Base-by-base conservation (phyloP, 257 asterid genomes). In the Forsythia viridissima region DNA sequence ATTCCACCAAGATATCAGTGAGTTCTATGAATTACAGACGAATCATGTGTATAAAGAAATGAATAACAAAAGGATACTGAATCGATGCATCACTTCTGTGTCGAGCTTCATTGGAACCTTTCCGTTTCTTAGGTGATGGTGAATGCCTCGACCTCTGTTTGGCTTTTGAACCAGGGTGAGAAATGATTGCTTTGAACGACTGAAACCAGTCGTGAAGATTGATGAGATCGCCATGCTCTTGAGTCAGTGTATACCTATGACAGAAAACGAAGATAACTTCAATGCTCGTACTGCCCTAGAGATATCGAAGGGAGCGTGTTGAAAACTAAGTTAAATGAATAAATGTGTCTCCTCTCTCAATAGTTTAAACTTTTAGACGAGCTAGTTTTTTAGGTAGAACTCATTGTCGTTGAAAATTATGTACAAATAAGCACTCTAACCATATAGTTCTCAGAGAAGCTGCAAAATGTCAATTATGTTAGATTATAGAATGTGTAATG, bases 171-270 rank as follows among this genome's bases (percentile, higher is more conserved):
- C 85, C 82, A 12, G 86, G 80, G 5, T n/a, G 81, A 71, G 88
- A 79, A 76, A 91, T 82, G 15, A 87, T 74, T 55, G 93, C 88
- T 82, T 85, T 93, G 84, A 93, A 96, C 43, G 99, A 92, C 80
- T 88, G 93, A 81, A 85, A 92, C 97, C 97, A 92, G 88, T 96
- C 97, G 66, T 93, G 97, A 73, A 96, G 89, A 85, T 96, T 96
- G 84, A 96, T 91, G 78, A 93, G 94, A 78, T 93, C 98, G 1
- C 99, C 98, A 51, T 96, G 97, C 83, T 96, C 99, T 82, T 93
- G 96, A 59, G 97, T 92, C 87, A 96, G 86, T 43, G 89, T 82
- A 76, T 93, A 93, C 97, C 99, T 95, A 75, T 72, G 61, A 82
- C 71, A 80, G 52, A 65, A 75, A 15, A 80, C 48, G n/a, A 72